Base-by-base conservation (phyloP, 23 red algal genomes). In the Gracilaria vermiculophylla region DNA sequence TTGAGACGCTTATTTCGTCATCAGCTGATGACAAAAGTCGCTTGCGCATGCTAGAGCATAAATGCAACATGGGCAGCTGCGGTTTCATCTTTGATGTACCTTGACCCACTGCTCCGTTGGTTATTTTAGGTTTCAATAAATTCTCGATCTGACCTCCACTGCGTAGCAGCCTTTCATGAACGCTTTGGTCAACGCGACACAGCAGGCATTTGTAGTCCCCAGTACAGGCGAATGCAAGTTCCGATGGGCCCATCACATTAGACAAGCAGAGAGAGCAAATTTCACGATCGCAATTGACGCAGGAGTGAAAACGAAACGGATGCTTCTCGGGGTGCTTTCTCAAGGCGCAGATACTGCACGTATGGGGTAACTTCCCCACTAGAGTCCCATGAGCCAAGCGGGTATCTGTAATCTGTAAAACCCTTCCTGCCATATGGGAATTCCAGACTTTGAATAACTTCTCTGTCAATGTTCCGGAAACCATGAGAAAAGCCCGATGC, bases 251-350 rank as follows among this genome's bases (percentile, higher is more conserved):
- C 55, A 81, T 47, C 49, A 81, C 77, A 60, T 81, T 81, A 1
- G 77, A 64, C 55, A 81, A 19, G 28, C 77, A 81, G 2, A 81
- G 6, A 5, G 77, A 81, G 25, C 77, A 81, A 44, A 81, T 58
- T 39, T 81, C 60, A 32, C 48, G 77, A 36, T 13, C 28, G 45
- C 77, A 81, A 16, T 12, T 65, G 17, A 49, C 1, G 27, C 77
- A 81, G 25, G 55, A 64, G 20, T 37, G 21, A 25, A 40, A 64
- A 15, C 32, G 31, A 49, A 81, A 66, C 1, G 77, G 77, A 48
- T 47, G 34, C 33, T 64, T 64, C 33, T 44, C 53, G 23, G 52
- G 40, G 21, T 81, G 28, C 24, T 66, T 39, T 16, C 32, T 64
- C n/a, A 15, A 15, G 5, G 56, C 39, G 34, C 77, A 81, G 19